Base-by-base conservation (phyloP, 192 early-diverging fungal genomes). In the Rhizophagus sp. region DNA sequence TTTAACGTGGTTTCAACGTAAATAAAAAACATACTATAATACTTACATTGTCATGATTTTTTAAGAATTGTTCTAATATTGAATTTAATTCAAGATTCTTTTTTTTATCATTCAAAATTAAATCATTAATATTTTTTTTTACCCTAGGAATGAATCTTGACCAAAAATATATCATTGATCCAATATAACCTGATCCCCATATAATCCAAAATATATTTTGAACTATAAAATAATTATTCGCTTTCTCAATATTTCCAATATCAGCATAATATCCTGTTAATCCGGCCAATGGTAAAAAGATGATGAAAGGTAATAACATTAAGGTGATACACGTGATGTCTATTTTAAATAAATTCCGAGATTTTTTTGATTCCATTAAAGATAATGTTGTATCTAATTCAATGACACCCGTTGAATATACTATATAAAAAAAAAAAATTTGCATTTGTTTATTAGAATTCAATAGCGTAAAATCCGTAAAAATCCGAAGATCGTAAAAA, bases 221-320 rank as follows among this genome's bases (percentile, higher is more conserved):
- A 39, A n/a, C 36, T 36, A 17, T 70, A 41, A 39, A 70, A n/a
- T 39, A 36, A 6, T 19, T 44, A 22, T 70, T 70, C 9, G 68
- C 68, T 9, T n/a, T 70, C n/a, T 8, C 36, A 4, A 70, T 41
- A 22, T 70, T 15, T n/a, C 36, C 68, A 70, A 70, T 70, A 36
- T 70, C 68, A 19, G 68, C 68, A 70, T n/a, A 70, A 41, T 41
- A n/a, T 3, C 68, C 68, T 11, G 68, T 70, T 4, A 70, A 9
- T n/a, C 36, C 15, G 22, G 68, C 68, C 33, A 70, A n/a, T 0
- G 68, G 68, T 24, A 70, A 2, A 70, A 70, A 70, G 33, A 24
- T 44, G 3, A 34, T 12, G 0, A 70, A 7, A 15, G 68, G 68
- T 7, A 41, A 70, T 70, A 70, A 44, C 30, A 39, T 36, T 17